These are phyloP conservation scores for Schizophyllum commune DNA, from an alignment of 1,284 basidiomycete species.

Conservation along the genomic window DNA sequence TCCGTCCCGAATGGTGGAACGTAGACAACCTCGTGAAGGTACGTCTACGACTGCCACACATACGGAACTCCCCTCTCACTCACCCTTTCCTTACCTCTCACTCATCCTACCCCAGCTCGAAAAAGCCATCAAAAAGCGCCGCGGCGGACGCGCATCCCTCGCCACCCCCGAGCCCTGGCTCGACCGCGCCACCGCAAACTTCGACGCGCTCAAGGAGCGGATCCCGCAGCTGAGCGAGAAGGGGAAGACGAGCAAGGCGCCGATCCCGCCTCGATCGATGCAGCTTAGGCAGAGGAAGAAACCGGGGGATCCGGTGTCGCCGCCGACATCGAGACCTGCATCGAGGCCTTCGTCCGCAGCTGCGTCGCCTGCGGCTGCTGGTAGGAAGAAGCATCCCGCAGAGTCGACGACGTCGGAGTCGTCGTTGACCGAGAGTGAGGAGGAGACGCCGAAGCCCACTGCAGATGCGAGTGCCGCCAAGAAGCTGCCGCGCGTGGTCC, in stretches of 20 bases:
- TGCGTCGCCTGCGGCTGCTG: neutral
- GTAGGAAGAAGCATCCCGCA: neutral
- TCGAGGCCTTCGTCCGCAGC: constrained; percentile 10
- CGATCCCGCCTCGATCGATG: constrained; percentile 34
- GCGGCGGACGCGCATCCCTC: constrained; percentile 21
- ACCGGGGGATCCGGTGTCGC: constrained; percentile 12
- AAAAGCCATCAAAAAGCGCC: constrained; percentile 57
- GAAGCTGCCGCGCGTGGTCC: constrained; percentile 48
- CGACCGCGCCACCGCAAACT: constrained; percentile 28
- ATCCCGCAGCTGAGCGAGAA: constrained; percentile 14
- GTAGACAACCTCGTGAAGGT: constrained; percentile 60
- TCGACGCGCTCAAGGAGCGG: constrained; percentile 20
- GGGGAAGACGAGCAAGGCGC: constrained; percentile 19
- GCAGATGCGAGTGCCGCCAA: constrained; percentile 17
- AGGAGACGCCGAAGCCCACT: constrained; percentile 6
- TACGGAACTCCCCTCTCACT: no score
- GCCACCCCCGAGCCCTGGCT: constrained; percentile 46
- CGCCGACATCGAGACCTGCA: constrained; percentile 3
- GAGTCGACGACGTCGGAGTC: neutral
- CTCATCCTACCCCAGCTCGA: constrained; percentile 46
- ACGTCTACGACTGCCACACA: no score
- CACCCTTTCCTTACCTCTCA: no score
- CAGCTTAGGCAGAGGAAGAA: constrained; percentile 53
- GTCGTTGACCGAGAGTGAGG: neutral
- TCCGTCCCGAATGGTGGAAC: constrained; percentile 55